These are phyloP conservation scores for Paecilomyces formosus DNA, from an alignment of 2,329 filamentous ascomycete genomes.

Conservation along the genomic window DNA sequence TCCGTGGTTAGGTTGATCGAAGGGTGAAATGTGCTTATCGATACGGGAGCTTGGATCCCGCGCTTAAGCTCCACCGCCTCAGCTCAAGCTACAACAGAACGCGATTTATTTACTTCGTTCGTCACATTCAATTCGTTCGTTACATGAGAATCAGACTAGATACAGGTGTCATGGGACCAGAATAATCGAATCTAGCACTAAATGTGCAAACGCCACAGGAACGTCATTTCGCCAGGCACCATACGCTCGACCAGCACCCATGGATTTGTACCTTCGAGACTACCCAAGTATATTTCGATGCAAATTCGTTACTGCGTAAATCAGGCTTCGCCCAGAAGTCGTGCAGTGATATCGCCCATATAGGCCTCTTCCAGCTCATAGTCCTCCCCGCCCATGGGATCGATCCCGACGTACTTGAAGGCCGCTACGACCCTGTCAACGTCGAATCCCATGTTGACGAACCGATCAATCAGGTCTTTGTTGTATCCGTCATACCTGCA, in stretches of 20 bases:
- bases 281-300: constrained; percentile 3
- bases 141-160: not conserved
- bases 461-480: constrained; percentile 71
- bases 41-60: not conserved
- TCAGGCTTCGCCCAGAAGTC: constrained; percentile 71
- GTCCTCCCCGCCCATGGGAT: constrained; percentile 67
- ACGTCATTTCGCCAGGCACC: constrained; percentile 23
- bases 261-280: constrained; percentile 2
- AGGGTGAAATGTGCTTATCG: not conserved
- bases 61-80: not conserved
- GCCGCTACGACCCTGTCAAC: constrained; percentile 78
- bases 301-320: constrained; percentile 6
- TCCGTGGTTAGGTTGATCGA: not conserved
- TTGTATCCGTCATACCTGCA: constrained; percentile 80
- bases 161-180: not conserved
- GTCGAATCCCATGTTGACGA: constrained; percentile 86
- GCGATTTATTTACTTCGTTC: not conserved
- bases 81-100: not conserved
- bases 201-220: constrained; percentile 5
- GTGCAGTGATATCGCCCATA: constrained; percentile 81
- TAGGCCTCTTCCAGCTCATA: constrained; percentile 85
- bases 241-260: constrained; percentile 3
- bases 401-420: constrained; percentile 74
- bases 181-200: not conserved
- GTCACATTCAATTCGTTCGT: not conserved